Evolutionary conservation across 805 yeast species (phyloP).

Genomic region (Sungouiella thailandica): DNA sequence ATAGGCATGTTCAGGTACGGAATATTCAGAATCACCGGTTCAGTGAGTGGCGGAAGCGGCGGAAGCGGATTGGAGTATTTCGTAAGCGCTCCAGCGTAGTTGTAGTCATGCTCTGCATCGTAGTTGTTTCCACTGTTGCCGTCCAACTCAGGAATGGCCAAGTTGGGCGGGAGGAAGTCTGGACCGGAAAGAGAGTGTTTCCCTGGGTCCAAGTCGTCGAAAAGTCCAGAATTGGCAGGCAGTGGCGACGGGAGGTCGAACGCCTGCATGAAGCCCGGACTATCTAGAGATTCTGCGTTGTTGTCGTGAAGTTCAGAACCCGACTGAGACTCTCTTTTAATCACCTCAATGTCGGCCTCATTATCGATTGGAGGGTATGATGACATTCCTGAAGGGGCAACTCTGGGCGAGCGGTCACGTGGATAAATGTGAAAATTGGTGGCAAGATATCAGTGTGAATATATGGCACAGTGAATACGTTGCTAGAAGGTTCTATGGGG

Average conservation of each 20-base stretch:
- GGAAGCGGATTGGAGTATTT: conserved; percentile 8
- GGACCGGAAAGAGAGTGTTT: no score
- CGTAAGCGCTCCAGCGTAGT: conserved; percentile 9
- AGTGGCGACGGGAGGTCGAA: conserved; percentile 13
- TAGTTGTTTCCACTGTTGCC: conserved; percentile 1
- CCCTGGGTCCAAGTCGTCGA: conserved; percentile 4
- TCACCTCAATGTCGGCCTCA: conserved; percentile 14
- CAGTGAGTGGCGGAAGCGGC: conserved; percentile 15
- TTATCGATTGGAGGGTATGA: conserved; percentile 4
- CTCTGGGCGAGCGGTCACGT: not conserved
- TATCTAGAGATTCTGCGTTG: conserved; percentile 10
- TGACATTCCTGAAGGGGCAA: not conserved
- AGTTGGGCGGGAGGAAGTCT: no score
- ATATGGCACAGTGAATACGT: not conserved
- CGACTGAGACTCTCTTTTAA: conserved; percentile 5
- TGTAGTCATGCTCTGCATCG: not conserved
- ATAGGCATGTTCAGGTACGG: conserved; percentile 6
- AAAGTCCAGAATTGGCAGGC: conserved; percentile 6
- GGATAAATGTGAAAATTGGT: not conserved
- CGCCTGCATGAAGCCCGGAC: conserved; percentile 14
- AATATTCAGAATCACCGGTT: conserved; percentile 12
- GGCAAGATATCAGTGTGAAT: not conserved
- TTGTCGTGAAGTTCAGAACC: conserved; percentile 3
- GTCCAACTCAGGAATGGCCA: not conserved
- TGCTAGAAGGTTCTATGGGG: conserved; percentile 4